Percentiles rank a stretch among this genome's conserved stretches.
Evolutionary conservation across 2,329 filamentous ascomycete genomes (phyloP).

Genomic region (Drechslera avenae): DNA sequence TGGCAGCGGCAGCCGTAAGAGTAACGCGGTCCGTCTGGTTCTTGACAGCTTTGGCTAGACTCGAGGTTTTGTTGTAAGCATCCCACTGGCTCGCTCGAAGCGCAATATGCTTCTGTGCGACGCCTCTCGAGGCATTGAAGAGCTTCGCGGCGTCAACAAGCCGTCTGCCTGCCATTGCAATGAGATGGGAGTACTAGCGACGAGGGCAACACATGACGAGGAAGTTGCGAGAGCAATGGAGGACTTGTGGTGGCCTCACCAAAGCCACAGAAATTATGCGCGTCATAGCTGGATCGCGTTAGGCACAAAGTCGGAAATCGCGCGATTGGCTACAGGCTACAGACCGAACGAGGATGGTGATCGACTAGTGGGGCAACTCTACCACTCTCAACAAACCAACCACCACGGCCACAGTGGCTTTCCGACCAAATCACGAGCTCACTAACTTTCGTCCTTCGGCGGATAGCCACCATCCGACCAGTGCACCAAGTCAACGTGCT

Average conservation of each 20-base stretch:
- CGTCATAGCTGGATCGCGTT: constrained; percentile 39
- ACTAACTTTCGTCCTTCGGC: no score
- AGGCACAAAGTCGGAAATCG: constrained; percentile 10
- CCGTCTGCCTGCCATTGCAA: constrained; percentile 57
- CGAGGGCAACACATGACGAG: constrained; percentile 20
- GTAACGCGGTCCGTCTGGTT: constrained; percentile 66
- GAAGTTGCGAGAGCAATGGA: constrained; percentile 5
- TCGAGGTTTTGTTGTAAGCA: constrained; percentile 67
- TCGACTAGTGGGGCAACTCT: constrained; percentile 13
- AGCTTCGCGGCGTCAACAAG: constrained; percentile 58
- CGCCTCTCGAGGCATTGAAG: constrained; percentile 53
- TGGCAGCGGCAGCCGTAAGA: constrained; percentile 65
- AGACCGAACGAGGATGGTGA: constrained; percentile 2
- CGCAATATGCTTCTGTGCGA: constrained; percentile 60
- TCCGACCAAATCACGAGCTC: no score
- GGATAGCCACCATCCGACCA: no score
- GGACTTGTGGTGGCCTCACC: constrained; percentile 9
- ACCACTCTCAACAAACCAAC: constrained; percentile 1
- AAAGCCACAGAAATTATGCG: constrained; percentile 25
- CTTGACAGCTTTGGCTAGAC: constrained; percentile 66
- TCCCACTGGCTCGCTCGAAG: constrained; percentile 67
- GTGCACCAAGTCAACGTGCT: no score
- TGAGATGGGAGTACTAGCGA: constrained; percentile 21
- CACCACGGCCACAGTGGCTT: no score
- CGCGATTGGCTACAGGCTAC: constrained; percentile 9